Base-by-base conservation (phyloP, 805 yeast genomes). In the Candida vartiovaarae region DNA sequence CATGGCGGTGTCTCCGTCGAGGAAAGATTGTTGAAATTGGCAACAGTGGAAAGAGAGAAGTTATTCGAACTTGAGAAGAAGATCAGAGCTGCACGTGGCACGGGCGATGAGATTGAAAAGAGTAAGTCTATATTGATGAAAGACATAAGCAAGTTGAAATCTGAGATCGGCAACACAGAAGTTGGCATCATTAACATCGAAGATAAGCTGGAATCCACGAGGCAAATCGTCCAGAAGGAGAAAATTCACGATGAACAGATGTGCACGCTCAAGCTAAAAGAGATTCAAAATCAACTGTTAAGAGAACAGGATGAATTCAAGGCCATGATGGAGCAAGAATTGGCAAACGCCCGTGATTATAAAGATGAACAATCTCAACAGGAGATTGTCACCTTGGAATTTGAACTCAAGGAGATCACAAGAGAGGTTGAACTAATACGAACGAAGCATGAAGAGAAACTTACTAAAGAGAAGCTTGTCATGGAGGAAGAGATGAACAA, bases 281-380 rank as follows among this genome's bases (percentile, higher is more conserved):
- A 68, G 32, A 53, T 55, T 35, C 51, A 59, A 26, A 58, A 61
- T 33, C 23, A 50, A 53, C 31, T 53, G 59, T 15, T 54, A 49
- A 32, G 57, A 54, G 40, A 63, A 62, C 34, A 66, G 47, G 64
- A 61, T 47, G 67, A 69, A 39, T 48, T 68, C 32, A 56, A 61
- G n/a, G 49, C 29, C 7, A 27, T 33, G 33, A 31, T 47, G 28
- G 46, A 49, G 20, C 32, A 61, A 25, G 68, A 66, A 41, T 48
- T 71, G 4, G 51, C 58, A 15, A 44, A 50, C 4, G 66, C 68
- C 0, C 40, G 41, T 23, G 60, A 49, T 38, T 49, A 38, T 27
- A 43, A 43, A 10, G 54, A 50, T 41, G 40, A 44, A 4, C 41
- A 43, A 3, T 44, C 47, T 5, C 31, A 34, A 7, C 23, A 32